A percentile compares a stretch with the other conserved stretches of the same genome.
phyloP scores from a whole-genome alignment of 139 green algal genomes.

The Mychonastes homosphaera region DNA sequence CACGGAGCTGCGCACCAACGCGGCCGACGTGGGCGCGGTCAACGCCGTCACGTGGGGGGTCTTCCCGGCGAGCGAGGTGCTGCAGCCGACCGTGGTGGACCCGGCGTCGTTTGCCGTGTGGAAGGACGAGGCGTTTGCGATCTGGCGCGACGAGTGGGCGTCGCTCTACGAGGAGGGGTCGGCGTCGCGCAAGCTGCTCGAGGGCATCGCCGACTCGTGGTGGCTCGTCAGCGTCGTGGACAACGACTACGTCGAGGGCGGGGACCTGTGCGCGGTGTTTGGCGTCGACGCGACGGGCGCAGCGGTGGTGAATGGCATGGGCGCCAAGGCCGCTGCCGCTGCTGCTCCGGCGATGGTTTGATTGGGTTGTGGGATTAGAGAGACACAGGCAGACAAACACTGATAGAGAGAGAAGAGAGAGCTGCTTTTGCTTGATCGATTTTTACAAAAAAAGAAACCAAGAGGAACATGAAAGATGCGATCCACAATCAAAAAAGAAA shows the following conservation, averaged over 20 bases:
- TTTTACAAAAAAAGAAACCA: no score
- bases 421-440: no score
- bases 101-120: slow-evolving; percentile 57
- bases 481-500: no score
- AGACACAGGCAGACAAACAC: no score
- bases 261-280: slow-evolving; percentile 56
- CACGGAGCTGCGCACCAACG: slow-evolving; percentile 36
- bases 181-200: slow-evolving; percentile 35
- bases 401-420: no score
- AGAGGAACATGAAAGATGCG: no score
- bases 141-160: slow-evolving; percentile 68
- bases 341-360: no score
- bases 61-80: slow-evolving; percentile 69
- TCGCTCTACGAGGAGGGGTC: slow-evolving; percentile 52
- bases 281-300: background rate
- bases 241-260: slow-evolving; percentile 67
- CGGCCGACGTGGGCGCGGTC: slow-evolving; percentile 26
- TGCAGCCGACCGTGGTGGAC: slow-evolving; percentile 76
- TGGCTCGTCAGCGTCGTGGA: slow-evolving; percentile 41
- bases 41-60: slow-evolving; percentile 79
- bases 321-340: no score
- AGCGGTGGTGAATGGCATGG: background rate
- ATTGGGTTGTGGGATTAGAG: no score
- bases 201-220: slow-evolving; percentile 41
- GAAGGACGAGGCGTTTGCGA: slow-evolving; percentile 76